Evolutionary conservation across 2,329 filamentous ascomycete species (phyloP).

Genomic region (Sclerotinia spermophila): DNA sequence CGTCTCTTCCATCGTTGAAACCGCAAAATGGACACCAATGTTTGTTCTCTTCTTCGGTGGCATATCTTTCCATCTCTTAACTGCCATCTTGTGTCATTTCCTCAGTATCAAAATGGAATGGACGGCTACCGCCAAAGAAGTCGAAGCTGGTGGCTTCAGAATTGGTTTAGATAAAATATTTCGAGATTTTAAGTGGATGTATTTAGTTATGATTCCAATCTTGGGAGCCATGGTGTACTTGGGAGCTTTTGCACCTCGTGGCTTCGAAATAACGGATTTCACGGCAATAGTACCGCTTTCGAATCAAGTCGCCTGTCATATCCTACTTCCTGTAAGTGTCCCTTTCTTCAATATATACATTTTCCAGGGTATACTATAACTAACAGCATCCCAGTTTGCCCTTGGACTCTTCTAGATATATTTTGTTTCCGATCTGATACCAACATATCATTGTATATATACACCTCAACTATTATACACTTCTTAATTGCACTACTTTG

Average conservation of each 20-base stretch:
- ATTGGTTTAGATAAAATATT: slow-evolving; percentile 54
- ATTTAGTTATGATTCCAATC: slow-evolving; percentile 27
- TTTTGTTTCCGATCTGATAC: too few species aligned
- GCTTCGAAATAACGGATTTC: slow-evolving; percentile 56
- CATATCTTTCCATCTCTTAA: slow-evolving; percentile 42
- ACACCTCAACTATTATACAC: background rate
- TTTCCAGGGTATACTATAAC: background rate
- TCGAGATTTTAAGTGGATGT: slow-evolving; percentile 54
- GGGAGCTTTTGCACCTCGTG: slow-evolving; percentile 29
- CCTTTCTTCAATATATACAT: background rate
- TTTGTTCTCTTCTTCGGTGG: slow-evolving; percentile 45
- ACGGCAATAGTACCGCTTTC: slow-evolving; percentile 57
- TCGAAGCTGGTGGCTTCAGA: slow-evolving; percentile 54
- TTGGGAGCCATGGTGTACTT: slow-evolving; percentile 32
- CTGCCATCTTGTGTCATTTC: slow-evolving; percentile 43
- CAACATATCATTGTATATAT: background rate
- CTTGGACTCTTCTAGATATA: slow-evolving; percentile 21
- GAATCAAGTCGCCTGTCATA: slow-evolving; percentile 36
- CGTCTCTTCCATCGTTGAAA: slow-evolving; percentile 46
- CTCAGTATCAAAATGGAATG: slow-evolving; percentile 45
- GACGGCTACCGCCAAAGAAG: slow-evolving; percentile 58
- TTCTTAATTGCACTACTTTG: background rate
- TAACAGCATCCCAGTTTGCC: slow-evolving; percentile 20
- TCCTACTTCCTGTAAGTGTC: slow-evolving; percentile 23
- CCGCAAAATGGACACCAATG: slow-evolving; percentile 50